A percentile compares a stretch with the other conserved stretches of the same genome.
phyloP scores from a whole-genome alignment of 495 filamentous ascomycete genomes.

The Aspergillus affinis region DNA sequence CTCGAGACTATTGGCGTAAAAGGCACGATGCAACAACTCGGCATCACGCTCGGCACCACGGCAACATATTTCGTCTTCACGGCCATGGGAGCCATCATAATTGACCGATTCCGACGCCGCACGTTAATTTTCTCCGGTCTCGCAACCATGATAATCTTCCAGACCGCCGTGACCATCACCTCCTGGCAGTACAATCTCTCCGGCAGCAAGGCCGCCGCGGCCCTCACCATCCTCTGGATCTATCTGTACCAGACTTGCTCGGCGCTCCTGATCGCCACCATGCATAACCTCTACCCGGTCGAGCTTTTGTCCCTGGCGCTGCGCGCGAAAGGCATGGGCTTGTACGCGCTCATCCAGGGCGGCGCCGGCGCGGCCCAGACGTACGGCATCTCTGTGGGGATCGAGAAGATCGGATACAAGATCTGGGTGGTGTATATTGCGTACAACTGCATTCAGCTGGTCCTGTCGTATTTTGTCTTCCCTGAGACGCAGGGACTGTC shows the following conservation, averaged over 20 bases:
- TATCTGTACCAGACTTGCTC: constrained; percentile 44
- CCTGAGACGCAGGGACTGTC: constrained; percentile 38
- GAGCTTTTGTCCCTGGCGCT: constrained; percentile 38
- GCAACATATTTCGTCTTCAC: constrained; percentile 43
- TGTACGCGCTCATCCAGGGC: constrained; percentile 44
- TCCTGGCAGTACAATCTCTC: constrained; percentile 36
- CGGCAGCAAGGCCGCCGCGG: constrained; percentile 25
- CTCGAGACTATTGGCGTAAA: constrained; percentile 35
- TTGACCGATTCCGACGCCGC: constrained; percentile 37
- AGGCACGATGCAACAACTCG: constrained; percentile 30
- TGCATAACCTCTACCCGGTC: constrained; percentile 46
- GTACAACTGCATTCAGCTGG: constrained; percentile 42
- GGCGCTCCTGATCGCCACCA: constrained; percentile 39
- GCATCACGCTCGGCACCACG: constrained; percentile 40
- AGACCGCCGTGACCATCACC: constrained; percentile 40
- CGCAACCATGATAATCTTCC: constrained; percentile 37
- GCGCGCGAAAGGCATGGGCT: constrained; percentile 44
- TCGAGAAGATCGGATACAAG: constrained; percentile 43
- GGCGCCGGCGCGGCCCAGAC: constrained; percentile 36
- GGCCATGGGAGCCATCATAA: constrained; percentile 33
- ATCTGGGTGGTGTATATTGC: constrained; percentile 46
- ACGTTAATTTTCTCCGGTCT: constrained; percentile 40
- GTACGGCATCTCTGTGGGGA: constrained; percentile 44
- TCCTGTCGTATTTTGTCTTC: constrained; percentile 42
- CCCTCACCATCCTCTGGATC: constrained; percentile 40